Percentiles rank a stretch among this genome's conserved stretches.
Conservation (phyloP, 2,329 filamentous ascomycete genomes). For the Fusarium pseudoanthophilum region DNA sequence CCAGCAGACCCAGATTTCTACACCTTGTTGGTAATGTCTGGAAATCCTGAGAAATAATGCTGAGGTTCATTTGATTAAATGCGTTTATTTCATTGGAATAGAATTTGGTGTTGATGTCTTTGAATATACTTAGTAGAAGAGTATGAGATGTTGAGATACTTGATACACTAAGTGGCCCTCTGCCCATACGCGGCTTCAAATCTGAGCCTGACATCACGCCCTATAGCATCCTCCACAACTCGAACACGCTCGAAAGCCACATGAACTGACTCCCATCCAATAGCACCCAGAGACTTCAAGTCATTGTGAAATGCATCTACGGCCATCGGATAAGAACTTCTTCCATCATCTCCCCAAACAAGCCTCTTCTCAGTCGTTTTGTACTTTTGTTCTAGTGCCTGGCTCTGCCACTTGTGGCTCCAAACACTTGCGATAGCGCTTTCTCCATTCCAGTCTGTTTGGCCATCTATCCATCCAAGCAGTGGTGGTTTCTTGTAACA, state of each 20-base stretch:
- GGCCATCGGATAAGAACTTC: neutral
- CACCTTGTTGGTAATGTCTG: too few relatives aligned
- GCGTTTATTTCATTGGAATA: too few relatives aligned
- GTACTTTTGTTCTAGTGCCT: neutral
- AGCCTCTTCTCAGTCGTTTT: neutral
- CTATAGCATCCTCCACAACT: neutral
- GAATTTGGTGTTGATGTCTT: too few relatives aligned
- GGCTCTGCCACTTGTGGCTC: neutral
- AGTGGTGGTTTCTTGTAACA: neutral
- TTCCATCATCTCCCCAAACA: neutral
- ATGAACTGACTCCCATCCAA: neutral
- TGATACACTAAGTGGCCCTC: neutral
- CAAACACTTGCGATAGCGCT: neutral
- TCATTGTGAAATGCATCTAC: neutral
- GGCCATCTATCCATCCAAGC: neutral
- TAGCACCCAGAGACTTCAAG: neutral
- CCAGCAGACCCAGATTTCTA: too few relatives aligned
- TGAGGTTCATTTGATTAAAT: too few relatives aligned
- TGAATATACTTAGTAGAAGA: neutral
- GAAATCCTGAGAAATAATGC: too few relatives aligned
- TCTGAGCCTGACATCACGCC: neutral
- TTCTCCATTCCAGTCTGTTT: neutral
- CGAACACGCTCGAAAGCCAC: neutral
- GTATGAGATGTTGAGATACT: neutral
- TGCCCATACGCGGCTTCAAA: accelerated